Base-by-base conservation (phyloP, 495 filamentous ascomycete species). In the Talaromyces nanjingensis region DNA sequence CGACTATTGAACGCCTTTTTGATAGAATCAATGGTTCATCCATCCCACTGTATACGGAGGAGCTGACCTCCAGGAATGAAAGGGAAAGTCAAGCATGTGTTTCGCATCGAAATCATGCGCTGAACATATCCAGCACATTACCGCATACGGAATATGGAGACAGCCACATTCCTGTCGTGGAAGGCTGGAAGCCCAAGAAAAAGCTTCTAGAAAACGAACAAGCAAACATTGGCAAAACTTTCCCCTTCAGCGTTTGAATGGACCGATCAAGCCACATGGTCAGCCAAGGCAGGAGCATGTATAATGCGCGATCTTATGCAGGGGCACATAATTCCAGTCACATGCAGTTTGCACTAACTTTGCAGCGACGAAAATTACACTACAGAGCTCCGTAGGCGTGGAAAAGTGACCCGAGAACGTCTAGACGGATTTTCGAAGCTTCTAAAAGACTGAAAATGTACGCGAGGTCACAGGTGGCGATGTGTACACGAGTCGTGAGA, bases 391-490 rank as follows among this genome's bases (percentile, higher is more conserved):
- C 22, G 22, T 29, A 29, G 9, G 39, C 39, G 16, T 16, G 39
- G 39, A 34, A 34, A 34, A 42, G 6, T n/a, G 12, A 18, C 42
- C 42, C 42, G 14, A 45, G 42, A 12, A 37, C n/a, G 52, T 3
- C 52, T 54, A 54, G 52, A 54, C 27, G 52, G 12, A 54, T 54
- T 54, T 27, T 54, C 52, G 52, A 54, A 54, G 52, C 18, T 54
- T 54, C 18, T 22, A 24, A 24, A 24, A 24, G 22, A 24, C 22
- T 24, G 22, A 24, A 24, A 24, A 24, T 24, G 22, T 24, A 24
- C 22, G 22, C 22, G 22, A 24, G 22, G 22, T 2, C 24, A 5
- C 20, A 7, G 25, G 12, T 54, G n/a, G 20, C 12, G n/a, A 16
- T 4, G 5, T 27, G 6, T 16, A 12, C 52, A 18, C 42, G 42